Percentiles rank a stretch among this genome's conserved stretches.
Evolutionary conservation across 2,329 filamentous ascomycete genomes (phyloP).

Genomic region (Parafenestella ontariensis): DNA sequence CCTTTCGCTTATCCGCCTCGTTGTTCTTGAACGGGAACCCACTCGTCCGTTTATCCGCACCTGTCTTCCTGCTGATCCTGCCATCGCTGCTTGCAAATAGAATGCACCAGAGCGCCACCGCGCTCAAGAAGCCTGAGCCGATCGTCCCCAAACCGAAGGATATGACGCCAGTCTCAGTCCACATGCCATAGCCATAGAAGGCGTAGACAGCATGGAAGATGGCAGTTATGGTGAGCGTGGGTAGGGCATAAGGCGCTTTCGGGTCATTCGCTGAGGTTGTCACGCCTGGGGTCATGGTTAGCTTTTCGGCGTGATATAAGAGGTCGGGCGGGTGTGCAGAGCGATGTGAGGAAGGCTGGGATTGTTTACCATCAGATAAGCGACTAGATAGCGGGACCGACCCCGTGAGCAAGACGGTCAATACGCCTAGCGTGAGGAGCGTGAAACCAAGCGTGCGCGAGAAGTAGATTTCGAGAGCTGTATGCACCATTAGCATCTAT

Average conservation of each 20-base stretch:
- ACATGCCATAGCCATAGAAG: slow-evolving; percentile 70
- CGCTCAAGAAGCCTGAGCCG: slow-evolving; percentile 64
- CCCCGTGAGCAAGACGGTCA: slow-evolving; percentile 74
- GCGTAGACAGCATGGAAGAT: slow-evolving; percentile 67
- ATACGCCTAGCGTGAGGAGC: slow-evolving; percentile 68
- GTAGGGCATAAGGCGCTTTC: slow-evolving; percentile 61
- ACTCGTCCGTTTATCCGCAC: slow-evolving; percentile 70
- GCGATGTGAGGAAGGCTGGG: background rate
- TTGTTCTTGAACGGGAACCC: slow-evolving; percentile 71
- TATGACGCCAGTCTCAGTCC: slow-evolving; percentile 62
- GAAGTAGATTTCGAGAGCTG: slow-evolving; percentile 75
- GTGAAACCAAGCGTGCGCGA: slow-evolving; percentile 73
- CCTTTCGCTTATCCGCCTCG: slow-evolving; percentile 62
- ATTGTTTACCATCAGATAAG: slow-evolving; percentile 40
- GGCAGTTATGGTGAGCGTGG: slow-evolving; percentile 70
- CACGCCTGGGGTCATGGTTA: slow-evolving; percentile 28
- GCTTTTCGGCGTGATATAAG: background rate
- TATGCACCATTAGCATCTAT: slow-evolving; percentile 1
- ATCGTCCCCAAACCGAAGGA: slow-evolving; percentile 67
- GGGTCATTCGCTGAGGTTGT: slow-evolving; percentile 46
- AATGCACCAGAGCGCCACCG: slow-evolving; percentile 70
- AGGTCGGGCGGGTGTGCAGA: background rate
- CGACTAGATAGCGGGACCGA: slow-evolving; percentile 69
- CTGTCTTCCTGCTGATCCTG: slow-evolving; percentile 67
- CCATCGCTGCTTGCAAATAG: slow-evolving; percentile 65